Evolutionary conservation across 2,329 filamentous ascomycete genomes (phyloP).

Genomic region (Nothopassalora personata): DNA sequence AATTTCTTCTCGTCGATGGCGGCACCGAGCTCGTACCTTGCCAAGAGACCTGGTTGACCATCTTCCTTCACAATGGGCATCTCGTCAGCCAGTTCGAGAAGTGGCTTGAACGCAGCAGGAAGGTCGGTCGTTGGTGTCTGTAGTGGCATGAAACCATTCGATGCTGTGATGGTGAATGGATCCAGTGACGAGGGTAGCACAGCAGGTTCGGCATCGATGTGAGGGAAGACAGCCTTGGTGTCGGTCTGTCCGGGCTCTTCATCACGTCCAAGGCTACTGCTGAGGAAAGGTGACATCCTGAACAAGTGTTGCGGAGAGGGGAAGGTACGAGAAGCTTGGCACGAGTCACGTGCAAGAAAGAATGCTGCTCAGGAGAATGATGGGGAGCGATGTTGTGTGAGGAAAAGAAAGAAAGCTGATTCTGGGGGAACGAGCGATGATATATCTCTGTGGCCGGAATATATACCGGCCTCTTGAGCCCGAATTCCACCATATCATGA

Average conservation of each 20-base stretch:
- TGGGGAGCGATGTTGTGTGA: constrained; percentile 1
- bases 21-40: constrained; percentile 66
- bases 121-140: constrained; percentile 48
- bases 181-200: constrained; percentile 25
- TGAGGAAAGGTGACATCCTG: constrained; percentile 21
- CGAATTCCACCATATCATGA: constrained; percentile 3
- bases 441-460: constrained; percentile 23
- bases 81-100: constrained; percentile 66
- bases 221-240: constrained; percentile 20
- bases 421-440: constrained; percentile 15
- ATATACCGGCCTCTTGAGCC: constrained; percentile 1
- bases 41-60: constrained; percentile 72
- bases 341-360: constrained; percentile 8
- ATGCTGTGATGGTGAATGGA: constrained; percentile 70
- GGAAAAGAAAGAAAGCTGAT: constrained; percentile 15
- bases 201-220: constrained; percentile 27
- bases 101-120: constrained; percentile 65
- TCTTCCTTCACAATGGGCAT: constrained; percentile 74
- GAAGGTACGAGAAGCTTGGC: neutral
- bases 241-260: constrained; percentile 8
- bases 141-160: constrained; percentile 68
- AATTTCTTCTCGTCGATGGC: constrained; percentile 57
- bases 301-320: neutral
- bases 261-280: constrained; percentile 6
- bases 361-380: constrained; percentile 1